These are phyloP conservation scores for Starmera quercuum DNA, from an alignment of 805 yeast species.

Conservation along the genomic window DNA sequence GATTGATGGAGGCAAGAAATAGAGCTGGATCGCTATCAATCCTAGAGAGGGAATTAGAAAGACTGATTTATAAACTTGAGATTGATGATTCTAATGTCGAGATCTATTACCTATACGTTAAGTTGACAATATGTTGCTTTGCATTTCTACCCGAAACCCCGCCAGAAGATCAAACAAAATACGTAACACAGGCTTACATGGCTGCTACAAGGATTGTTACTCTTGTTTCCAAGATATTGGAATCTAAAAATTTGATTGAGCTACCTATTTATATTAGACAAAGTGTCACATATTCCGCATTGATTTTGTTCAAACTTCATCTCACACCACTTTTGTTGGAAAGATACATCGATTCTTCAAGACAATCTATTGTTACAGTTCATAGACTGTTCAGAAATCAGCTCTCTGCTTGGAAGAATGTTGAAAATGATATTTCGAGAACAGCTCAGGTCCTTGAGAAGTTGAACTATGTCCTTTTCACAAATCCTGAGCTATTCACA, in stretches of 20 bases:
- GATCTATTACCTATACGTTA: slow-evolving; percentile 69
- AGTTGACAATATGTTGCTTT: slow-evolving; percentile 77
- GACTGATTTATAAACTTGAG: slow-evolving; percentile 56
- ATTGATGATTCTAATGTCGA: slow-evolving; percentile 67
- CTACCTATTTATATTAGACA: slow-evolving; percentile 83
- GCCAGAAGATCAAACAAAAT: slow-evolving; percentile 76
- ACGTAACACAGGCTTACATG: slow-evolving; percentile 73
- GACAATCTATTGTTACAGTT: slow-evolving; percentile 90
- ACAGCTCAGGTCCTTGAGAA: slow-evolving; percentile 89
- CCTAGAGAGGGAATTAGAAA: slow-evolving; percentile 69
- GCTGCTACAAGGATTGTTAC: slow-evolving; percentile 80
- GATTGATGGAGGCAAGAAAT: slow-evolving; percentile 74
- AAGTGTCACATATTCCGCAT: slow-evolving; percentile 73
- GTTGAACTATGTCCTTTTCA: slow-evolving; percentile 75
- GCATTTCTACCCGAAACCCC: slow-evolving; percentile 90
- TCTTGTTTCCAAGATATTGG: slow-evolving; percentile 62
- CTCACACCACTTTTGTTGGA: slow-evolving; percentile 63
- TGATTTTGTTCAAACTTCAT: slow-evolving; percentile 74
- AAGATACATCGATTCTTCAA: slow-evolving; percentile 73
- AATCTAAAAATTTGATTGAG: slow-evolving; percentile 65
- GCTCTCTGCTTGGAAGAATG: slow-evolving; percentile 78
- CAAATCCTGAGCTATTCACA: slow-evolving; percentile 78
- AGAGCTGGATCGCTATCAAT: slow-evolving; percentile 76
- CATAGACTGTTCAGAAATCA: slow-evolving; percentile 84
- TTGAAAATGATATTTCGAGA: slow-evolving; percentile 84